Percentiles rank a stretch among this genome's conserved stretches.
These are phyloP conservation scores for Metarhizium humberi DNA, from an alignment of 2,329 filamentous ascomycete species.

Conservation along the genomic window DNA sequence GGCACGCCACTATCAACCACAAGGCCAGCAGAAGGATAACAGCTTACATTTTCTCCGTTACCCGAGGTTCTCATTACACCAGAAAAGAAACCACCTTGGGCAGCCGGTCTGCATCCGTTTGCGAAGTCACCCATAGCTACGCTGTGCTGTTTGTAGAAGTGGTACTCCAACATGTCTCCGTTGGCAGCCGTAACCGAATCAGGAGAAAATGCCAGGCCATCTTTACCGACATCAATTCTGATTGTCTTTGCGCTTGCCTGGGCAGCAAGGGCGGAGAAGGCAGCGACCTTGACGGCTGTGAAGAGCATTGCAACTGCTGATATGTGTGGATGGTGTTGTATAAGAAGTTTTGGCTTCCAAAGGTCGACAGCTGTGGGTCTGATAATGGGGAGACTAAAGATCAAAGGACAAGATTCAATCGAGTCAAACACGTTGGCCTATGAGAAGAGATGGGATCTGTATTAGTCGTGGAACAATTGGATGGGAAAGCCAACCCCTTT, in stretches of 20 bases:
- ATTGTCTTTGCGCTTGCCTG: constrained; percentile 16
- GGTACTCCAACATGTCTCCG: constrained; percentile 41
- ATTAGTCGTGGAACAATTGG: not conserved
- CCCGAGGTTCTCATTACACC: constrained; percentile 4
- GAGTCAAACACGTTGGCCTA: not conserved
- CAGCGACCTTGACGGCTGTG: constrained; percentile 4
- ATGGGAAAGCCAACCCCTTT: not conserved
- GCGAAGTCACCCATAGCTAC: constrained; percentile 36
- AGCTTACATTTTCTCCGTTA: not conserved
- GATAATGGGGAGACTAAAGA: not conserved
- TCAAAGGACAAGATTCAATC: not conserved
- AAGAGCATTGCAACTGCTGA: constrained; percentile 9
- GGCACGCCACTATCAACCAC: not conserved
- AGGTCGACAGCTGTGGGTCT: not conserved
- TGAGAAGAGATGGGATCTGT: not conserved
- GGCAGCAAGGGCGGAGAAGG: constrained; percentile 10
- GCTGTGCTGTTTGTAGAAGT: constrained; percentile 38
- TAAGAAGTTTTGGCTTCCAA: not conserved
- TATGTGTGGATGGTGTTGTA: not conserved
- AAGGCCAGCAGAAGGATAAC: not conserved
- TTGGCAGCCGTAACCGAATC: constrained; percentile 25
- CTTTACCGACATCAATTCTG: constrained; percentile 32
- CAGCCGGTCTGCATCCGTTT: constrained; percentile 34
- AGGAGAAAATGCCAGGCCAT: constrained; percentile 28
- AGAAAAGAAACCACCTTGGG: constrained; percentile 8